Evolutionary conservation across 2,329 filamentous ascomycete species (phyloP), one percentile per base, ranked within the genome.

Genomic region (Pseudogymnoascus sp.): DNA sequence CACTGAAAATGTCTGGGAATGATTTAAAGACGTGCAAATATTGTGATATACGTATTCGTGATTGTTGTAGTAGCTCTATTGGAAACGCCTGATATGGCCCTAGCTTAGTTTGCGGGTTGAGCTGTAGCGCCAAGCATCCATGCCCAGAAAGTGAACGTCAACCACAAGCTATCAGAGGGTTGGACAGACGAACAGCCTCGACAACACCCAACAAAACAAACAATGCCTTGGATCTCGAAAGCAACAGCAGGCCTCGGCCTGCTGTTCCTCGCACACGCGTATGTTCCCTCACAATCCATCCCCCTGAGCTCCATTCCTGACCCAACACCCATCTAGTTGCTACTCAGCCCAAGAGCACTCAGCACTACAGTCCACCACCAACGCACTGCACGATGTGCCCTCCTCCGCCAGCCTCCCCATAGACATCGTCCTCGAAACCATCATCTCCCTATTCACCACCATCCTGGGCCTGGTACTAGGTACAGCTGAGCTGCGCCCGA

Each of bases 301-400:
- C 50, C 21, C 38, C 53, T 40, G 31, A 60, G 42, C 65, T 71
- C 14, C 59, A 23, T 40, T 44, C 53, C 62, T 59, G 8, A 50
- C 18, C 28, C 5, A 56, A 35, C 42, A 28, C 37, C 25, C 50
- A 56, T 50, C 60, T 73, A 99, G 94, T 67, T 95, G 92, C 77
- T 99, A 97, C 77, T 99, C 94, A 61, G 92, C 92, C 56, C 90
- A 96, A 76, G 94, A 99, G 78, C 90, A 96, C 77, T 89, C 91
- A 5, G 81, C 86, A 21, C 83, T 96, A 60, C 84, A 87, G 69
- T 83, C 87, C 63, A 80, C 81, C 68, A 76, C 77, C 61, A 78
- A 80, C 60, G 79, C 80, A 35, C 31, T 73, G 79, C 44, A 70
- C 78, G 3, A 71, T 77, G 25, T 74, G 2, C 68, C 75, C 61